Conservation (phyloP, 768 basidiomycete species). For the Mrakia gelida region DNA sequence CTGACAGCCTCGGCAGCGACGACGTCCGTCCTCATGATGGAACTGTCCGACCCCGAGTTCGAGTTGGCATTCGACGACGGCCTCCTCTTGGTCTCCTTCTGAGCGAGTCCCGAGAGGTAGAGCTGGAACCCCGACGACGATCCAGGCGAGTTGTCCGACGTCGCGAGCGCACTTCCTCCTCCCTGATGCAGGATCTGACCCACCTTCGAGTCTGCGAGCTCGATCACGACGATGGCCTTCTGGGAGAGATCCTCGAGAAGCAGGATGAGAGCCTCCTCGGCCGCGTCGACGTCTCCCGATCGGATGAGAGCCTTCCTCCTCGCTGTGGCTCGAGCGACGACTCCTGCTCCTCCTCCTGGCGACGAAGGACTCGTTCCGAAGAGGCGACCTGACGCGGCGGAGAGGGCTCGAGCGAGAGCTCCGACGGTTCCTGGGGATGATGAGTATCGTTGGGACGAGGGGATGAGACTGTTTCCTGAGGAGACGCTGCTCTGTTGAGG, state of each 20-base stretch:
- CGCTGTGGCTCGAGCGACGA: slow-evolving; percentile 31
- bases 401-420: slow-evolving; percentile 29
- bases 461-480: slow-evolving; percentile 28
- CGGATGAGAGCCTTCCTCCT: slow-evolving; percentile 58
- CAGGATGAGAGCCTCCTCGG: slow-evolving; percentile 56
- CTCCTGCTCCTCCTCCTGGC: slow-evolving; percentile 27
- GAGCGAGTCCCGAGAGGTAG: slow-evolving; percentile 18
- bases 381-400: slow-evolving; percentile 24
- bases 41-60: slow-evolving; percentile 39
- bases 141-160: slow-evolving; percentile 30
- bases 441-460: slow-evolving; percentile 37
- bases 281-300: slow-evolving; percentile 26
- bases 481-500: slow-evolving; percentile 1
- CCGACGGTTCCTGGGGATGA: slow-evolving; percentile 34
- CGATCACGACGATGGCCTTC: slow-evolving; percentile 88
- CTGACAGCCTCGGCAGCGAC: slow-evolving; percentile 42
- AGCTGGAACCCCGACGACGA: slow-evolving; percentile 31
- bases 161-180: slow-evolving; percentile 15
- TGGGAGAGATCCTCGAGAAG: slow-evolving; percentile 83
- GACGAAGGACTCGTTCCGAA: slow-evolving; percentile 31
- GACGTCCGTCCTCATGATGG: slow-evolving; percentile 33
- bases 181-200: slow-evolving; percentile 18
- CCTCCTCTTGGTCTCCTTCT: slow-evolving; percentile 28
- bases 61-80: slow-evolving; percentile 40
- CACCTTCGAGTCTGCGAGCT: slow-evolving; percentile 79